Evolutionary conservation across 148 eudicot genomes (phyloP), one percentile per base, ranked within the genome.

Genomic region (Chenopodium quinoa): DNA sequence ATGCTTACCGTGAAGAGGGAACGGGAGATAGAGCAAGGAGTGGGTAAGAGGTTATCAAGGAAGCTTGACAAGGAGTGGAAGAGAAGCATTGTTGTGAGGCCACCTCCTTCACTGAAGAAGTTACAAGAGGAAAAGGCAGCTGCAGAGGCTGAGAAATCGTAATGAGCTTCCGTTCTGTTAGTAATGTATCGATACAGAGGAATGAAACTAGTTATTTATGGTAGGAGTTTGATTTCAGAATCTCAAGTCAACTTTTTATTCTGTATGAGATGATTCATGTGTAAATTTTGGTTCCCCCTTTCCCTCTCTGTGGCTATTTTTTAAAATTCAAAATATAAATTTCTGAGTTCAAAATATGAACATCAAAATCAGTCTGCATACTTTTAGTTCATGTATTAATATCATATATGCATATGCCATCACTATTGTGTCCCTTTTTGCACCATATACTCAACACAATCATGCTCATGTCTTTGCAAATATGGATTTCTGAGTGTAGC

Each of bases 1-100:
- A 86, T 93, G 97, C 88, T 93, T 4, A 95, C 97, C 14, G 93
- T 95, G 0, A 93, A 85, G 89, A 86, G 98, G 85, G 97, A 95
- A 84, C 90, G 97, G 78, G 98, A 95, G 89, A 60, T 95, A 20
- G 97, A 90, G 56, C 90, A 95, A 84, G 98, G 98, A 65, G 85
- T 93, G 32, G 89, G 84, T 82, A 93, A 91, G 85, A 93, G 98
- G 87, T 34, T 88, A 79, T 95, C 98, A 16, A 92, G 98, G 85
- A 95, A 95, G 88, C 93, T 92, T 8, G 96, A 95, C 77, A 81
- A 83, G 56, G 83, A 92, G 84, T 95, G 98, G 98, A 92, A 89
- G 89, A 88, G 89, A 80, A 92, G 89, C 88, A 91, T 95, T 67
- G 93, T 91, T 76, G 85, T 90, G 31, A 90, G 91, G 84, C 98